phyloP scores from a whole-genome alignment of 306 rosid species.

The Lathyrus aphaca region DNA sequence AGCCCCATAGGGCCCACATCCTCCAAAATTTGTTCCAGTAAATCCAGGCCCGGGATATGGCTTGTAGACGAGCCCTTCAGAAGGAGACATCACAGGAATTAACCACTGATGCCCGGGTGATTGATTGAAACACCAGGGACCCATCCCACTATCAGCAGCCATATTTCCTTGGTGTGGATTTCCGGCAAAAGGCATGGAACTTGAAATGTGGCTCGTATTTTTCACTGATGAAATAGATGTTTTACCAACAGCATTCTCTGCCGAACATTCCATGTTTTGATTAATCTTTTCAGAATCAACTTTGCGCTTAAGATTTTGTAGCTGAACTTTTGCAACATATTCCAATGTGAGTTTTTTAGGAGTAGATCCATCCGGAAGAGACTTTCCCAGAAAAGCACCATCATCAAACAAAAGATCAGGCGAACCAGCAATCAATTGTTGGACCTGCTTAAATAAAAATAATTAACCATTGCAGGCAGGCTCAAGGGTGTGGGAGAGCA shows the following conservation, averaged over 20 bases:
- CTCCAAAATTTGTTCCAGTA: slow-evolving; percentile 62
- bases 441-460: slow-evolving; percentile 70
- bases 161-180: slow-evolving; percentile 49
- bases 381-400: slow-evolving; percentile 61
- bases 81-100: slow-evolving; percentile 84
- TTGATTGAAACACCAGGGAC: slow-evolving; percentile 74
- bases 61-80: slow-evolving; percentile 95
- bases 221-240: slow-evolving; percentile 60
- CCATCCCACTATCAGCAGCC: slow-evolving; percentile 56
- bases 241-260: slow-evolving; percentile 87
- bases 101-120: slow-evolving; percentile 83
- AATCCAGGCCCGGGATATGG: slow-evolving; percentile 80
- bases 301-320: slow-evolving; percentile 46
- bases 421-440: slow-evolving; percentile 84
- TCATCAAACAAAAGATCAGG: slow-evolving; percentile 78
- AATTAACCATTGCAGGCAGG: slow-evolving; percentile 21
- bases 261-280: slow-evolving; percentile 74
- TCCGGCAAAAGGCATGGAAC: slow-evolving; percentile 53
- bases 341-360: slow-evolving; percentile 59
- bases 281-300: slow-evolving; percentile 60
- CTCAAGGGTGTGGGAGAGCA: slow-evolving; percentile 1
- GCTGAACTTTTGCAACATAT: slow-evolving; percentile 49
- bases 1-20: slow-evolving; percentile 66
- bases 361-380: slow-evolving; percentile 55
- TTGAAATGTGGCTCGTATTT: slow-evolving; percentile 61